These are phyloP conservation scores for Grammothele lineata DNA, from an alignment of 768 basidiomycete genomes.

Conservation along the genomic window DNA sequence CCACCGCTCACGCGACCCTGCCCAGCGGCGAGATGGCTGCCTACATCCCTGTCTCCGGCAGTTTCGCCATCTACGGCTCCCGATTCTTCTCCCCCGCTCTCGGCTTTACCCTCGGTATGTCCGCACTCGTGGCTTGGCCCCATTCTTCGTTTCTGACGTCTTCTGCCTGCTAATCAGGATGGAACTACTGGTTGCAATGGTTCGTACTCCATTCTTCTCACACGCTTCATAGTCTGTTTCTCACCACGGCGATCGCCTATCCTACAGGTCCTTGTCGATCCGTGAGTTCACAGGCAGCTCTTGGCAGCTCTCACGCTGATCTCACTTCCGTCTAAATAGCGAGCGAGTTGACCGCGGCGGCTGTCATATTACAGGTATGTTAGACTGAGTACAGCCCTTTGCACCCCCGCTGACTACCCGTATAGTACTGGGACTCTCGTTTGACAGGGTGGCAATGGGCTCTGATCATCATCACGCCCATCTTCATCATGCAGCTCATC, in stretches of 20 bases:
- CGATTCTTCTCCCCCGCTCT: conserved; percentile 58
- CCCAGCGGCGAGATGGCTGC: conserved; percentile 61
- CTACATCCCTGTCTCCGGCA: conserved; percentile 58
- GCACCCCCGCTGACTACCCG: too few relatives aligned
- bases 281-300: conserved; percentile 25
- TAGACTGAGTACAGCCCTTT: too few relatives aligned
- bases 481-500: conserved; percentile 51
- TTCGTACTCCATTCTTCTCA: conserved; percentile 13
- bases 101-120: conserved; percentile 51
- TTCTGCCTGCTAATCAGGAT: conserved; percentile 28
- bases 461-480: conserved; percentile 48
- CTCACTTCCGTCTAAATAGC: conserved; percentile 27
- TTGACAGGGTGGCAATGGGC: conserved; percentile 54
- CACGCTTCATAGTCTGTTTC: not conserved
- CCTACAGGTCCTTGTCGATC: conserved; percentile 34
- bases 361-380: conserved; percentile 44
- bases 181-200: conserved; percentile 58
- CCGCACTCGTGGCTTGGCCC: not conserved
- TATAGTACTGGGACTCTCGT: conserved; percentile 40
- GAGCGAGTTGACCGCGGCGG: conserved; percentile 55
- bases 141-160: not conserved
- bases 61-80: conserved; percentile 53
- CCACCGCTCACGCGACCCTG: not conserved
- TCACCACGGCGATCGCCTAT: not conserved
- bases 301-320: conserved; percentile 13